These are phyloP conservation scores for Isabelozyma pseudorhagii DNA, from an alignment of 805 yeast species.

Conservation along the genomic window DNA sequence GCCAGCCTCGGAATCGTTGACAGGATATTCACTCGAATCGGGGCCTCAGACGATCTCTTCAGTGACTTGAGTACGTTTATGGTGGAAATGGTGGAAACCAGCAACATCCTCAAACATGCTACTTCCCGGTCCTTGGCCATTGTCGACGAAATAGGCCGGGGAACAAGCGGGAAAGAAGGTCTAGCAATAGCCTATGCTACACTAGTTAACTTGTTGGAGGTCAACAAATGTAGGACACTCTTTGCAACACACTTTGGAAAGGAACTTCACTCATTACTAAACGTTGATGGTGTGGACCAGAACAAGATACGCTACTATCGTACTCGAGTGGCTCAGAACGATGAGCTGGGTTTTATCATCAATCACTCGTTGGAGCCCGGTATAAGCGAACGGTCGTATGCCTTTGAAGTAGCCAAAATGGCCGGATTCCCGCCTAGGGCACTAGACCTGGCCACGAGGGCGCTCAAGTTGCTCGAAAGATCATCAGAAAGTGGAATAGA, in stretches of 20 bases:
- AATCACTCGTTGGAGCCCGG: constrained; percentile 65
- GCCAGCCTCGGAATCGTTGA: constrained; percentile 70
- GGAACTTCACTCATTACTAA: constrained; percentile 36
- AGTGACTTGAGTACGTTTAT: constrained; percentile 81
- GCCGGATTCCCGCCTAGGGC: constrained; percentile 77
- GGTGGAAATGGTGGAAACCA: constrained; percentile 75
- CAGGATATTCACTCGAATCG: constrained; percentile 77
- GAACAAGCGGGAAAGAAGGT: constrained; percentile 84
- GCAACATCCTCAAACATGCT: constrained; percentile 52
- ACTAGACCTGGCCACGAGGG: constrained; percentile 46
- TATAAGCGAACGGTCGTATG: constrained; percentile 71
- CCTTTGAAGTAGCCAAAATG: constrained; percentile 67
- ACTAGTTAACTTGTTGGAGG: constrained; percentile 49
- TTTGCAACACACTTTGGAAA: constrained; percentile 83
- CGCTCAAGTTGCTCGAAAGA: constrained; percentile 5
- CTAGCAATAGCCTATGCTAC: constrained; percentile 81
- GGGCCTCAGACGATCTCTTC: constrained; percentile 77
- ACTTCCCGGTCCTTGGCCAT: constrained; percentile 60
- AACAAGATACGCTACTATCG: constrained; percentile 23
- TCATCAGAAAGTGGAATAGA: no score
- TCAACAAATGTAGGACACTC: constrained; percentile 65
- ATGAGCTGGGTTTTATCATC: constrained; percentile 22
- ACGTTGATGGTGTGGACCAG: constrained; percentile 23
- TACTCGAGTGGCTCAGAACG: constrained; percentile 25
- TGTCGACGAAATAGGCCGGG: constrained; percentile 80